These are phyloP conservation scores for Annona cherimola DNA, from an alignment of 164 flowering plant genomes.

Conservation along the genomic window DNA sequence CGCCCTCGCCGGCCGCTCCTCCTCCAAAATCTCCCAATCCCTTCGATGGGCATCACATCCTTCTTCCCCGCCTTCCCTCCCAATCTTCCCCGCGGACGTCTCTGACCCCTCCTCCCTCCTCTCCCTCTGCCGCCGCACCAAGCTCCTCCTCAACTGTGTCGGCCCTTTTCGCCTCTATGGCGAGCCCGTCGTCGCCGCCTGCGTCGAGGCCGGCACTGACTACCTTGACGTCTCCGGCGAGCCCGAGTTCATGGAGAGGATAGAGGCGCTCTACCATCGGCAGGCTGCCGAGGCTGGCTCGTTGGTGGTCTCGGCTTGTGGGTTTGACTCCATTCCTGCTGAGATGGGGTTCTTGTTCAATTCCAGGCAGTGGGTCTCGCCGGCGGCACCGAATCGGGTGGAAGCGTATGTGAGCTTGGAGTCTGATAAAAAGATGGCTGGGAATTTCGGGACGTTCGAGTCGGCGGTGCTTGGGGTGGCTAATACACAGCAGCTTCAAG, in stretches of 20 bases:
- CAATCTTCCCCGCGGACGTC: conserved; percentile 56
- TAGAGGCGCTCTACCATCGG: conserved; percentile 54
- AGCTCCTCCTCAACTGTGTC: conserved; percentile 67
- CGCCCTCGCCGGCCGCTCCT: conserved; percentile 68
- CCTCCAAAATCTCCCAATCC: conserved; percentile 34
- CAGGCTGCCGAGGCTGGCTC: conserved; percentile 47
- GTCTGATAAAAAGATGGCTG: conserved; percentile 59
- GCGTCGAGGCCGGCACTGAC: conserved; percentile 58
- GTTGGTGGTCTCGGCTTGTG: conserved; percentile 74
- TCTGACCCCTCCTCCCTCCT: conserved; percentile 48
- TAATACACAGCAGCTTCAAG: conserved; percentile 41
- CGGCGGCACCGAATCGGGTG: conserved; percentile 42
- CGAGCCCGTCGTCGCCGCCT: conserved; percentile 70
- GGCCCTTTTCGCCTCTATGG: conserved; percentile 80
- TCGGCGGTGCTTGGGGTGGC: conserved; percentile 77
- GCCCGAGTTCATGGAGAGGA: conserved; percentile 88
- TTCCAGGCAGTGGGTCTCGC: conserved; percentile 54
- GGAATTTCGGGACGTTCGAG: conserved; percentile 67
- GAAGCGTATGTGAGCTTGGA: conserved; percentile 74
- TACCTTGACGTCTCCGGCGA: conserved; percentile 78
- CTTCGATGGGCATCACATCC: conserved; percentile 70
- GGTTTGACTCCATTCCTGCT: conserved; percentile 80
- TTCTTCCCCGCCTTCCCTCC: conserved; percentile 41
- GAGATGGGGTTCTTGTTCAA: conserved; percentile 70
- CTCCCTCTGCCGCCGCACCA: conserved; percentile 40